phyloP scores from a whole-genome alignment of 129 eudicot species.

The Chrysanthemum lavandulifolium region DNA sequence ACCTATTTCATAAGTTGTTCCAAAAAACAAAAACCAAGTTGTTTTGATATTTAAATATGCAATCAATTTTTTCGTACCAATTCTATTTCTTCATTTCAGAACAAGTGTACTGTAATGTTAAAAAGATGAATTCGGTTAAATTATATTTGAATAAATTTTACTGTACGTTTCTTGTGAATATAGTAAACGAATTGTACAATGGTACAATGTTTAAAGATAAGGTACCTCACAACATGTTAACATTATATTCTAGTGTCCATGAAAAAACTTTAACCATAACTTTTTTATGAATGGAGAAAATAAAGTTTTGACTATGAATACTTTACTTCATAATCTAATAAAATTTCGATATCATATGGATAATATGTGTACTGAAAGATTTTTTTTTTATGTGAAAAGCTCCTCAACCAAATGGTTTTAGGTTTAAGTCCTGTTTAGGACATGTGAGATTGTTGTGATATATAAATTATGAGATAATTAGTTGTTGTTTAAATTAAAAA shows the following conservation, averaged over 20 bases:
- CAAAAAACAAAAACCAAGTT: no score
- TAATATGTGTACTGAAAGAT: no score
- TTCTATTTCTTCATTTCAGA: background rate
- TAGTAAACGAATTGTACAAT: slow-evolving; percentile 16
- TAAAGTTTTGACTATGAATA: no score
- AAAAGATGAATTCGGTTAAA: background rate
- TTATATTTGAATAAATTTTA: background rate
- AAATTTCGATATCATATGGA: no score
- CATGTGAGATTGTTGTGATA: no score
- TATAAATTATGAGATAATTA: no score
- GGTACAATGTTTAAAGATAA: slow-evolving; percentile 20
- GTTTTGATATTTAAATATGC: no score
- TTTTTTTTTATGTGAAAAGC: no score
- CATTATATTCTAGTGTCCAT: slow-evolving; percentile 4
- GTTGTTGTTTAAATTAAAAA: no score
- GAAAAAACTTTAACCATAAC: slow-evolving; percentile 17
- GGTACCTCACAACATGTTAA: slow-evolving; percentile 18
- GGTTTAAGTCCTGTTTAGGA: no score
- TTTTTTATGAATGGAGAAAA: slow-evolving; percentile 8
- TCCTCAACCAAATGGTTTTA: no score
- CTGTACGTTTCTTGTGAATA: slow-evolving; percentile 4
- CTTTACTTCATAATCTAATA: background rate
- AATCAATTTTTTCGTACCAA: background rate
- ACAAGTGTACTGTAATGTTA: background rate
- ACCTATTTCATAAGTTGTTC: no score